These are phyloP conservation scores for Talaromyces trachyspermus DNA, from an alignment of 495 filamentous ascomycete genomes.

Conservation along the genomic window DNA sequence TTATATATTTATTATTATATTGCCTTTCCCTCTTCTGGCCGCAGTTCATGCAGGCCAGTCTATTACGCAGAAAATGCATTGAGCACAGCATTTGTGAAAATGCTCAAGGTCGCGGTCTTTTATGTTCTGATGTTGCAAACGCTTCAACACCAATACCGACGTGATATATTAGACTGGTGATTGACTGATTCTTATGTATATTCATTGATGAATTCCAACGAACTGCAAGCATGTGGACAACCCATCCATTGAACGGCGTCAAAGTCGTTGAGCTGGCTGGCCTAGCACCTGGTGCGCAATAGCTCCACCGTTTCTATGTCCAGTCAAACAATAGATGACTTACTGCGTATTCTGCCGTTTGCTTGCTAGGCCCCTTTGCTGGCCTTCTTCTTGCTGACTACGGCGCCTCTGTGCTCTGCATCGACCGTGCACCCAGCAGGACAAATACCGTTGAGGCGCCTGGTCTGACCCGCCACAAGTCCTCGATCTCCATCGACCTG, in stretches of 20 bases:
- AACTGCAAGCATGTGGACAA: background rate
- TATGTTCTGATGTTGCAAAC: no score
- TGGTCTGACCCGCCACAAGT: slow-evolving; percentile 65
- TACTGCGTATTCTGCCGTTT: background rate
- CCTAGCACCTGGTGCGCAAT: slow-evolving; percentile 66
- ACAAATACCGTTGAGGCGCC: slow-evolving; percentile 23
- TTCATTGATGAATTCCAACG: no score
- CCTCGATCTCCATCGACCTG: slow-evolving; percentile 69
- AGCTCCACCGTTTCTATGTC: background rate
- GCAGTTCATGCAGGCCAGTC: no score
- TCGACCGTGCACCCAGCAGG: slow-evolving; percentile 56
- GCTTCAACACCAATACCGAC: no score
- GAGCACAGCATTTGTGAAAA: no score
- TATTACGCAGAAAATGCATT: no score
- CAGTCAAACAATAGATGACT: background rate
- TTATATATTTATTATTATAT: no score
- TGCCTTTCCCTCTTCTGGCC: no score
- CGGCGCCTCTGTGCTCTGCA: slow-evolving; percentile 78
- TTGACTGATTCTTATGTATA: no score
- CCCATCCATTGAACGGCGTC: slow-evolving; percentile 58
- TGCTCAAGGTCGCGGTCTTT: no score
- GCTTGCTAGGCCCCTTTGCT: slow-evolving; percentile 70
- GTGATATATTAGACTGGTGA: no score
- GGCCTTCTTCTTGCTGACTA: slow-evolving; percentile 84
- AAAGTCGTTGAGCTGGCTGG: slow-evolving; percentile 87